Evolutionary conservation across 2,329 filamentous ascomycete species (phyloP).

Genomic region (Blumeriella jaapii): DNA sequence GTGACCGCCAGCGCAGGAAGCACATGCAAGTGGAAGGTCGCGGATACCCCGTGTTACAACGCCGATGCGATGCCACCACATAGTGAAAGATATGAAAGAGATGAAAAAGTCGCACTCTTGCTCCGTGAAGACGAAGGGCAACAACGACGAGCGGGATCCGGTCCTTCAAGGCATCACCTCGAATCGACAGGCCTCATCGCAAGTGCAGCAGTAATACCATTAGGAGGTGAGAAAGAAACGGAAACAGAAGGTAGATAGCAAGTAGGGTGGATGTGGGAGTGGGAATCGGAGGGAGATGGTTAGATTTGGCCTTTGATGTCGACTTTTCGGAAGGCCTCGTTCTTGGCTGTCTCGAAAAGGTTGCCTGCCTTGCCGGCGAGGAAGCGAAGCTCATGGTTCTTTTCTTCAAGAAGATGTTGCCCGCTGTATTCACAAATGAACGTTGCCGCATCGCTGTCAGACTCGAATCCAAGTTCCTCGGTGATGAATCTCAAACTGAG

Average conservation of each 20-base stretch:
- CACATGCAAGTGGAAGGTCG: too few species aligned
- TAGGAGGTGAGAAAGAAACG: constrained; percentile 12
- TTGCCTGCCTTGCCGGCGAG: constrained; percentile 59
- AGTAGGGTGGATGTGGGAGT: too few species aligned
- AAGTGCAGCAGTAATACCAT: constrained; percentile 9
- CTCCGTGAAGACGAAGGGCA: too few species aligned
- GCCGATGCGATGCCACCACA: too few species aligned
- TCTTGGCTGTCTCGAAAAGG: constrained; percentile 64
- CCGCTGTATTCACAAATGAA: constrained; percentile 78
- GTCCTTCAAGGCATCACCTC: too few species aligned
- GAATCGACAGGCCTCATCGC: too few species aligned
- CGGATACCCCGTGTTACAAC: too few species aligned
- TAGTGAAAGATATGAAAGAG: too few species aligned
- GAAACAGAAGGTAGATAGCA: constrained; percentile 16
- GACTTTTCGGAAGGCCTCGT: constrained; percentile 69
- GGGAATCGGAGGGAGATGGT: constrained; percentile 10
- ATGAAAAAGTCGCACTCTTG: too few species aligned
- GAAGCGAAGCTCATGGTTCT: constrained; percentile 61
- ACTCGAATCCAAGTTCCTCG: constrained; percentile 92
- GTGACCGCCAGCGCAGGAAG: too few species aligned
- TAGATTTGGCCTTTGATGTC: constrained; percentile 97
- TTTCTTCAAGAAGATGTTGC: constrained; percentile 65
- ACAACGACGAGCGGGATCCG: too few species aligned
- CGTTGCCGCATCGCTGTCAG: constrained; percentile 77
- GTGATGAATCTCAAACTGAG: constrained; percentile 85